Base-by-base conservation (phyloP, 192 early-diverging fungal genomes). In the Coemansia asiatica region DNA sequence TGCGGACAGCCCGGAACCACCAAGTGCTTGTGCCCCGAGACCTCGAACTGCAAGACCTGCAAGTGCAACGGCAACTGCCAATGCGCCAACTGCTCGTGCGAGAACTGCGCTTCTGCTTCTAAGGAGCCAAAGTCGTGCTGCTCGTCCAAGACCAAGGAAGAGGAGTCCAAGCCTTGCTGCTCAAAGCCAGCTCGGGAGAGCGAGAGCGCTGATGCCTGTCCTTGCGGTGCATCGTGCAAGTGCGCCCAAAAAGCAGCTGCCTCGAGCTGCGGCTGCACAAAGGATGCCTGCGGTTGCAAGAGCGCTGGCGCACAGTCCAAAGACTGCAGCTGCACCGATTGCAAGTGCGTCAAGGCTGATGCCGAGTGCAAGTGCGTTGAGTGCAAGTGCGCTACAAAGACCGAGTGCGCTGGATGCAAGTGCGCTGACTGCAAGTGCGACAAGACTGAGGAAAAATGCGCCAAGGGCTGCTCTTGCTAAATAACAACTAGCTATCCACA, bases 1-100 rank as follows among this genome's bases (percentile, higher is more conserved):
- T 79, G 76, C 57, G 64, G 64, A n/a, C 64, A 75, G 64, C 19
- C 44, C 2, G 67, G 67, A 2, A 50, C 51, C 50, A 66, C 67
- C 56, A 13, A 57, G 53, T 79, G 76, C 71, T 36, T 71, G 25
- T 66, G 67, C 61, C 66, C 67, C 1, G 28, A 26, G 19, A 28
- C 10, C 12, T 47, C 66, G 23, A 64, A 44, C 72, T 68, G 72
- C 62, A 68, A 63, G 26, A 47, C 59, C 21, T 76, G 74, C 74
- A 59, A 56, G 55, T 75, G 74, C 48, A 61, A 53, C 13, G 67
- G 44, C 57, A 63, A 49, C 57, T 78, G 75, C 66, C 40, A 72
- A 49, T 72, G 71, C 50, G 67, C 15, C 31, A 48, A 33, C 22
- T 58, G 57, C 61, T 71, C 69, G 31, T 68, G 66, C 49, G 23